These are phyloP conservation scores for Malassezia globosa DNA, from an alignment of 1,284 basidiomycete species.

Conservation along the genomic window DNA sequence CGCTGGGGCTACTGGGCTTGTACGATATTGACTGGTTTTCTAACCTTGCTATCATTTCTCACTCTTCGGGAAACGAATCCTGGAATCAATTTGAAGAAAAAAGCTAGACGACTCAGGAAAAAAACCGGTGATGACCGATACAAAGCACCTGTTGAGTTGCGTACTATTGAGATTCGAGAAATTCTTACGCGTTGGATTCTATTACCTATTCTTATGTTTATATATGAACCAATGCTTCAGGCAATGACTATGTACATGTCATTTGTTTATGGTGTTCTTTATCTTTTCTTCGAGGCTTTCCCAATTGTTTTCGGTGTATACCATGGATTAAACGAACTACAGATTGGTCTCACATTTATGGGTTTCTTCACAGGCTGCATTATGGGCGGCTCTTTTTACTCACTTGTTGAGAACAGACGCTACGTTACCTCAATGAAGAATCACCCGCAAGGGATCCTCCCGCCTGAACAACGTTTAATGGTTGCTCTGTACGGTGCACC, in stretches of 20 bases:
- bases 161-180: constrained; percentile 45
- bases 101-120: constrained; percentile 54
- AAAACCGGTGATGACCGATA: constrained; percentile 59
- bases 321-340: constrained; percentile 36
- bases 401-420: constrained; percentile 18
- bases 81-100: constrained; percentile 52
- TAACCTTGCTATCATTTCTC: constrained; percentile 55
- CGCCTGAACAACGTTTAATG: constrained; percentile 40
- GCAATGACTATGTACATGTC: constrained; percentile 63
- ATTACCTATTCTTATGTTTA: constrained; percentile 52
- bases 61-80: constrained; percentile 65
- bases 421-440: constrained; percentile 27
- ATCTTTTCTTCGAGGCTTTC: constrained; percentile 41
- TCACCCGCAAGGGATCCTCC: constrained; percentile 17
- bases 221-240: constrained; percentile 65
- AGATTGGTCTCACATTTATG: constrained; percentile 44
- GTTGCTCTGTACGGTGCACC: constrained; percentile 42
- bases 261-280: constrained; percentile 56
- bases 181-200: constrained; percentile 55
- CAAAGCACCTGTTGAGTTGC: constrained; percentile 36
- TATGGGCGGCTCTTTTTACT: constrained; percentile 22
- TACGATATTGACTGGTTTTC: constrained; percentile 56
- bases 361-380: constrained; percentile 39
- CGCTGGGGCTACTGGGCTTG: constrained; percentile 68
- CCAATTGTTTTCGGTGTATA: constrained; percentile 43